Conservation (phyloP, 2,329 filamentous ascomycete genomes). For the Aureobasidium sp. region DNA sequence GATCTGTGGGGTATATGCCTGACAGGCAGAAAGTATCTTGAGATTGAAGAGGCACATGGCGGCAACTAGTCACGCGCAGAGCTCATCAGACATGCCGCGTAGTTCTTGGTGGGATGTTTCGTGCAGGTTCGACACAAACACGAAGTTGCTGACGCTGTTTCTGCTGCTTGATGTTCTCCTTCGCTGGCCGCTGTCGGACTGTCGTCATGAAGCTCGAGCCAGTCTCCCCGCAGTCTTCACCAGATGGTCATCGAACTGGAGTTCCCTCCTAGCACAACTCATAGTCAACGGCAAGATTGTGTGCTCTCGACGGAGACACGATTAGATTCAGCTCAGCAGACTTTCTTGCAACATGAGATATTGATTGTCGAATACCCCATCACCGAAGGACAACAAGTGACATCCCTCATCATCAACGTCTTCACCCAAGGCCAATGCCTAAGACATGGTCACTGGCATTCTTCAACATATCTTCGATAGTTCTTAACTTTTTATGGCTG, state of each 20-base stretch:
- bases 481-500: no score
- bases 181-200: neutral
- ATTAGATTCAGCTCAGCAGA: no score
- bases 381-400: no score
- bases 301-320: neutral
- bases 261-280: neutral
- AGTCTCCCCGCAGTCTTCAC: neutral
- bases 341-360: no score
- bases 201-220: neutral
- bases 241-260: neutral
- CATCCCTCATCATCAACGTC: neutral
- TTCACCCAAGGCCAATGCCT: no score
- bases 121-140: neutral
- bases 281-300: neutral
- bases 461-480: no score
- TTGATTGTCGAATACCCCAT: no score
- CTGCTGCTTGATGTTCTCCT: neutral
- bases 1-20: constrained; percentile 3
- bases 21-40: neutral
- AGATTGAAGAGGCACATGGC: neutral
- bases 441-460: no score
- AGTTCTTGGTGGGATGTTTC: neutral
- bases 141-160: neutral
- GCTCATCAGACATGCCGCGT: neutral
- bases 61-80: neutral